Evolutionary conservation across 495 filamentous ascomycete species (phyloP).

Genomic region (Neurospora hispaniola): DNA sequence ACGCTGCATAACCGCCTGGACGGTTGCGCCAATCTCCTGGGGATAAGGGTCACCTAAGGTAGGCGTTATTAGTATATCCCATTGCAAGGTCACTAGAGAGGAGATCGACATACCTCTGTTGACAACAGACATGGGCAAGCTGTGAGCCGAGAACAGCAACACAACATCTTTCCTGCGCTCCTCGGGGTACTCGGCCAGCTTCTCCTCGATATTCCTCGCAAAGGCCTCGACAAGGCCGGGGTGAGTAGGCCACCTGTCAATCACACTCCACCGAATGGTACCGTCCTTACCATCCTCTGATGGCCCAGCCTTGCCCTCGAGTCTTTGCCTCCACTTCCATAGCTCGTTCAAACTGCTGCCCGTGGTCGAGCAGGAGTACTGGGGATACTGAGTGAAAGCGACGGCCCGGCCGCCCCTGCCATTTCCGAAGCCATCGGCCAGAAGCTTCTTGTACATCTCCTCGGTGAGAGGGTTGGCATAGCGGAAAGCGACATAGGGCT

Average conservation of each 20-base stretch:
- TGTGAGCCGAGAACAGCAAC: constrained; percentile 89
- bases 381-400: constrained; percentile 96
- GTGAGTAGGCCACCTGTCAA: constrained; percentile 94
- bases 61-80: constrained; percentile 11
- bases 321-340: constrained; percentile 86
- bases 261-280: constrained; percentile 88
- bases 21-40: constrained; percentile 93
- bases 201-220: constrained; percentile 77
- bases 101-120: constrained; percentile 53
- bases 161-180: constrained; percentile 70
- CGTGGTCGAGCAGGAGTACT: constrained; percentile 98
- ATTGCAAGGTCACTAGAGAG: not conserved
- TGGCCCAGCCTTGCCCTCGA: constrained; percentile 60
- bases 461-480: constrained; percentile 93
- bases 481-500: constrained; percentile 97
- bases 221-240: constrained; percentile 84
- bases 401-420: constrained; percentile 85
- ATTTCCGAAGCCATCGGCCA: constrained; percentile 80
- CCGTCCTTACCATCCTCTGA: constrained; percentile 43
- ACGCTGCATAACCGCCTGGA: constrained; percentile 88
- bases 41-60: constrained; percentile 81
- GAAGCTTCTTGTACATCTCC: constrained; percentile 70
- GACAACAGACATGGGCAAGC: constrained; percentile 91
- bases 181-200: constrained; percentile 69
- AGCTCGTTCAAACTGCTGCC: constrained; percentile 93